Base-by-base conservation (phyloP, 371 early-diverging fungal species). In the Circinella minor region DNA sequence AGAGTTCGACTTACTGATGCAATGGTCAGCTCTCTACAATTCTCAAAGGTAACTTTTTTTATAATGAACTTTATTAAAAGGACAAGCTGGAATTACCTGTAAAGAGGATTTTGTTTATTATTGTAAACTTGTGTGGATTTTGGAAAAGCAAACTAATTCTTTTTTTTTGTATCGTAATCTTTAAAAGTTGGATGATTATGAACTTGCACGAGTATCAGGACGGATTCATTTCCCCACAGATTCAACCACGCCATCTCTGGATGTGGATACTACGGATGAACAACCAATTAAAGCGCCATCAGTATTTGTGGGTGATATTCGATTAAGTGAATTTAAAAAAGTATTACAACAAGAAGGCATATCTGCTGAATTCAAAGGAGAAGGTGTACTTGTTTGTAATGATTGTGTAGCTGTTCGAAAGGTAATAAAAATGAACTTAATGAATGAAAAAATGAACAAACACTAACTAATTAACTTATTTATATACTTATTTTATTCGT, bases 381-480 rank as follows among this genome's bases (percentile, higher is more conserved):
- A 93, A 48, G 95, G 94, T 70, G 88, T 95, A 43, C 78, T 97
- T 48, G 92, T 96, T 0, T 95, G 95, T 69, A 94, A 93, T 79
- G 88, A 90, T 54, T 82, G 86, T 20, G 89, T 94, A 2, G 92
- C 91, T 39, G 83, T 96, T 36, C 81, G 91, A 46, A 92, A 92
- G 83, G 89, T 83, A 73, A 74, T 55, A 46, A 36, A 17, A 46
- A 38, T 6, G 37, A 36, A 38, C 13, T 27, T 27, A 27, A 27
- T 27, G 27, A 27, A 27, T 27, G 27, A 27, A 34, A 18, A 14
- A 10, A n/a, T 36, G 57, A 18, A 3, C 57, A 18, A 46, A n/a
- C 20, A 43, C 34, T 48, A 10, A n/a, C 3, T 43, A 11, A 43
- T 43, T 43, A 11, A 9, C 43, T 4, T 13, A 64, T 49, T 4